Evolutionary conservation across 768 basidiomycete species (phyloP).

Genomic region (Collybiopsis confluens): DNA sequence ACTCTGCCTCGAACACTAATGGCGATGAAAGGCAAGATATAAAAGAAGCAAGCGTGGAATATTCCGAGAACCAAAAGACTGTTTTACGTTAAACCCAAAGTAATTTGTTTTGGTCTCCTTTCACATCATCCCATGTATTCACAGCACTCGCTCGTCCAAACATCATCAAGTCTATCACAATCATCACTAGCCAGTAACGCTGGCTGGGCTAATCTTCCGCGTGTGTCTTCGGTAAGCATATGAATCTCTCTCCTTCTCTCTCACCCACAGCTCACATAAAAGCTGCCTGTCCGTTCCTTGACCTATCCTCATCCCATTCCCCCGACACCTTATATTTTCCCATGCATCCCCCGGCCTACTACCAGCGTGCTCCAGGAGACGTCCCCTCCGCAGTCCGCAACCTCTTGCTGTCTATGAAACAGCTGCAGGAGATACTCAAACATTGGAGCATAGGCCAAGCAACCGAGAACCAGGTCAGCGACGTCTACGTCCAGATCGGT

Average conservation of each 20-base stretch:
- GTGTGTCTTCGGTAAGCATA: constrained; percentile 8
- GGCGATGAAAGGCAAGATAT: background rate
- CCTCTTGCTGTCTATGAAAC: constrained; percentile 9
- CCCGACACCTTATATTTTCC: background rate
- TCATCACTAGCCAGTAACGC: background rate
- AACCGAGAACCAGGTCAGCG: constrained; percentile 8
- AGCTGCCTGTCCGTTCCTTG: background rate
- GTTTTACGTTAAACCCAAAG: background rate
- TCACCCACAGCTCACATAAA: background rate
- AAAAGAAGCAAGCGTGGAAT: background rate
- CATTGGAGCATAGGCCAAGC: constrained; percentile 6
- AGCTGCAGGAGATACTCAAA: constrained; percentile 9
- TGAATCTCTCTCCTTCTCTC: background rate
- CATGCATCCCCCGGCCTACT: background rate
- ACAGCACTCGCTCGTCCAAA: background rate
- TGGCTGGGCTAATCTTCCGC: background rate
- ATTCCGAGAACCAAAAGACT: background rate
- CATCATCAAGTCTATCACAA: constrained; percentile 7
- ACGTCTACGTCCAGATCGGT: constrained; percentile 10
- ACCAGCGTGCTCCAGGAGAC: constrained; percentile 8
- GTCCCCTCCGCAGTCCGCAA: constrained; percentile 11
- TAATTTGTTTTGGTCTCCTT: background rate
- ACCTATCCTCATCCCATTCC: background rate
- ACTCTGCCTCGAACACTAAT: background rate
- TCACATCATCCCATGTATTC: constrained; percentile 7